A percentile compares a stretch with the other conserved stretches of the same genome.
Evolutionary conservation across 2,329 filamentous ascomycete genomes (phyloP).

Genomic region (Alternaria metachromatica): DNA sequence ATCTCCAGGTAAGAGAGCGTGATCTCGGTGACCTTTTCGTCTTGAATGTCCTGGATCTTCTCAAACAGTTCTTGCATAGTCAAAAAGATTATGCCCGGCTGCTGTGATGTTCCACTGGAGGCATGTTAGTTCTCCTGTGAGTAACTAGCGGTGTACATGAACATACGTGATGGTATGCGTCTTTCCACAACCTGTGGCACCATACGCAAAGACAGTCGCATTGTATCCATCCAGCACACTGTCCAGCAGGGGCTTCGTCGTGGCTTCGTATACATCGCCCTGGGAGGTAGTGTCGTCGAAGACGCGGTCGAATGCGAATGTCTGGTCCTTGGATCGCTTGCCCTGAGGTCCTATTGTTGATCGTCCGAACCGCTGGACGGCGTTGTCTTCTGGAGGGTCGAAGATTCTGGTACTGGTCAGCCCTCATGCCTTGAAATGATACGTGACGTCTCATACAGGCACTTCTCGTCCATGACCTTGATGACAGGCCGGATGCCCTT

Average conservation of each 20-base stretch:
- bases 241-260: slow-evolving; percentile 87
- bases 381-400: slow-evolving; percentile 93
- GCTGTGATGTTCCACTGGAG: slow-evolving; percentile 75
- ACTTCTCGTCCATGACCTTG: slow-evolving; percentile 95
- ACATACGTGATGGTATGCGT: slow-evolving; percentile 83
- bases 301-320: slow-evolving; percentile 94
- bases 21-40: slow-evolving; percentile 88
- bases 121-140: slow-evolving; percentile 21
- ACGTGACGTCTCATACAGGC: slow-evolving; percentile 70
- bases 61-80: slow-evolving; percentile 99
- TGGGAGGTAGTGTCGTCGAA: slow-evolving; percentile 96
- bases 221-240: slow-evolving; percentile 98
- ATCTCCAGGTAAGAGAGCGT: slow-evolving; percentile 96
- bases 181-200: slow-evolving; percentile 96
- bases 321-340: slow-evolving; percentile 95
- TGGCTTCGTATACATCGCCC: slow-evolving; percentile 92
- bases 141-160: neutral
- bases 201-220: slow-evolving; percentile 97
- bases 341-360: slow-evolving; percentile 75
- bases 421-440: slow-evolving; percentile 2
- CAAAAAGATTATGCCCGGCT: slow-evolving; percentile 96
- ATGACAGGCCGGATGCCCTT: slow-evolving; percentile 90
- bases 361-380: slow-evolving; percentile 84
- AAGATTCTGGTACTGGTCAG: slow-evolving; percentile 72
- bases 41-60: slow-evolving; percentile 83